phyloP scores from a whole-genome alignment of 2,329 filamentous ascomycete species.

The Endoconidiophora polonica region DNA sequence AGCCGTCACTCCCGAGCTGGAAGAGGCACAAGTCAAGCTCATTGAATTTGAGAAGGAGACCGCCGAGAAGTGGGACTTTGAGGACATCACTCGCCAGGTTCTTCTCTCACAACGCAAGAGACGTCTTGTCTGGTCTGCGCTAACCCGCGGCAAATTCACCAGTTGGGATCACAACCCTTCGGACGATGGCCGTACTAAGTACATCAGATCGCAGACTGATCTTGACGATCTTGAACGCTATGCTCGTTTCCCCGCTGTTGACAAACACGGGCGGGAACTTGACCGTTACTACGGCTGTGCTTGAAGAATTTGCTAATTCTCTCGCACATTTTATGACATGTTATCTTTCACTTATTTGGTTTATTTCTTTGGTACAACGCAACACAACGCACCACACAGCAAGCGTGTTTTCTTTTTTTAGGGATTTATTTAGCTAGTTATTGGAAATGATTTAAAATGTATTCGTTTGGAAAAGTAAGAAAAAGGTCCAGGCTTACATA shows the following conservation, averaged over 20 bases:
- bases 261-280: constrained; percentile 35
- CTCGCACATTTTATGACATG: neutral
- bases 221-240: constrained; percentile 65
- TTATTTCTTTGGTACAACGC: neutral
- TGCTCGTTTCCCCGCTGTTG: constrained; percentile 53
- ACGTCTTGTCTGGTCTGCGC: constrained; percentile 60
- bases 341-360: neutral
- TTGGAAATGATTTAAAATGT: neutral
- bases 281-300: constrained; percentile 16
- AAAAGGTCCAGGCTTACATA: too few relatives aligned
- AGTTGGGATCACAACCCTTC: constrained; percentile 75
- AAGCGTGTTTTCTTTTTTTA: constrained; percentile 5
- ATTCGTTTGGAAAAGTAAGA: too few relatives aligned
- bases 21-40: constrained; percentile 33
- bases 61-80: constrained; percentile 62
- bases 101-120: constrained; percentile 63
- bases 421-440: neutral
- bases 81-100: constrained; percentile 57
- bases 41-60: constrained; percentile 60
- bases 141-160: constrained; percentile 59
- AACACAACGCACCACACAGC: neutral
- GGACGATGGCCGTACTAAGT: constrained; percentile 54
- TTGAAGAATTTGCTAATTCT: neutral
- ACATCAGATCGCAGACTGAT: constrained; percentile 70
- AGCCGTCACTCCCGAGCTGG: constrained; percentile 18